Evolutionary conservation across 257 asterid species (phyloP), one percentile per base, ranked within the genome.

Genomic region (Solanum infundibuliforme): DNA sequence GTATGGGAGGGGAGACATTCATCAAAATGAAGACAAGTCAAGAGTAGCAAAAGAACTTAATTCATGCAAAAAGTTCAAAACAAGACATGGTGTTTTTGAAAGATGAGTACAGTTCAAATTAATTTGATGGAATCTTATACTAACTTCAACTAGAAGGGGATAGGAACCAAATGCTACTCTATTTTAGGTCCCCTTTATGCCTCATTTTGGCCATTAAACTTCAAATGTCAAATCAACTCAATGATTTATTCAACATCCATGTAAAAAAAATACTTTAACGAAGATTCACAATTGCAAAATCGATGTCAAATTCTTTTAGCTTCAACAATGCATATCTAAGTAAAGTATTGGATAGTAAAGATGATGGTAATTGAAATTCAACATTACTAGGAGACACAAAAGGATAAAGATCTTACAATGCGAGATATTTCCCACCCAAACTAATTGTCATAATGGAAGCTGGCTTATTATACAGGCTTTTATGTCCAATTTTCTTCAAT

Each of bases 391-490:
- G 41, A 85, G 12, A 10, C 16, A 52, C 89, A 82, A 74, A 58
- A 25, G 76, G 76, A 34, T 27, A 58, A 14, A 39, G 36, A 18
- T 92, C 99, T 94, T 91, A 97, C 99, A 94, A 89, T 76, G 96
- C 96, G 88, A 96, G 98, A 93, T 97, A 97, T 91, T 96, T 97
- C 87, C 99, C 99, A 71, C 96, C 99, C 91, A 92, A 91, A 87
- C 99, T 96, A 72, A 91, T 85, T 55, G 98, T 92, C 98, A 97
- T 92, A 66, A 94, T 89, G 87, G 98, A 89, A 87, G 97, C 93
- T 76, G 95, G 95, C 91, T 97, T 97, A 86, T 90, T 92, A 41
- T 95, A 92, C 55, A 96, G 87, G 87, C 94, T 92, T 92, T 93
- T 94, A 93, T 95, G 94, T 84, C 99, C 99, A 87, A 96, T 36